These are phyloP conservation scores for Termitomyces sp. DNA, from an alignment of 768 basidiomycete genomes.

Conservation along the genomic window DNA sequence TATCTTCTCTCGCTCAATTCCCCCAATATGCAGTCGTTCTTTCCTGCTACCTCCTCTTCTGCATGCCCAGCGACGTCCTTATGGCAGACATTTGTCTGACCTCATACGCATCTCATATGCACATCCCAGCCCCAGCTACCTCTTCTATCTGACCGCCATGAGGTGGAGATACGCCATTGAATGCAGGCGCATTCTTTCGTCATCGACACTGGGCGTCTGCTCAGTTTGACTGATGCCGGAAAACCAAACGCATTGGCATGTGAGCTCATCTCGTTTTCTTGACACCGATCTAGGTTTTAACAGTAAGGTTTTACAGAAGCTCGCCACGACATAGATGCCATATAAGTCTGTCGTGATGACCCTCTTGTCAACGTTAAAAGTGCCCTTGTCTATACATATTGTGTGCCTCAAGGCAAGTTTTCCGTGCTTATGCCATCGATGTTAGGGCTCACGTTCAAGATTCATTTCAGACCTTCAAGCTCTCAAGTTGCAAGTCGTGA, in stretches of 20 bases:
- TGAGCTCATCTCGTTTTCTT: background rate
- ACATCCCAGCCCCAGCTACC: background rate
- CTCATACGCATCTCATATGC: background rate
- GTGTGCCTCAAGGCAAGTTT: background rate
- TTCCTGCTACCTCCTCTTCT: background rate
- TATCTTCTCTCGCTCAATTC: background rate
- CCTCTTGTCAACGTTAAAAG: background rate
- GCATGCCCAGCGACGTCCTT: background rate
- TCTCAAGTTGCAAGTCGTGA: background rate
- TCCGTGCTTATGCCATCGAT: too few relatives aligned
- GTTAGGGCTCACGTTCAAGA: background rate
- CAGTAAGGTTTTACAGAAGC: background rate
- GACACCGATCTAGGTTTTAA: background rate
- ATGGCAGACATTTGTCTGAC: background rate
- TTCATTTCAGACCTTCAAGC: background rate
- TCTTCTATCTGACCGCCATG: background rate
- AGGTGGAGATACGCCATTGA: background rate
- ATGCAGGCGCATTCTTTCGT: background rate
- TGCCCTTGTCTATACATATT: background rate
- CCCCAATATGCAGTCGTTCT: background rate
- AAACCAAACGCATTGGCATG: background rate
- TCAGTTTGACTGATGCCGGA: too few relatives aligned
- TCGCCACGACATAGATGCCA: background rate
- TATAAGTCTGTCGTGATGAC: background rate
- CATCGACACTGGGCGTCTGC: background rate